A percentile compares a stretch with the other conserved stretches of the same genome.
Conservation (phyloP, 2,329 filamentous ascomycete species). For the Gnomoniopsis sp. region DNA sequence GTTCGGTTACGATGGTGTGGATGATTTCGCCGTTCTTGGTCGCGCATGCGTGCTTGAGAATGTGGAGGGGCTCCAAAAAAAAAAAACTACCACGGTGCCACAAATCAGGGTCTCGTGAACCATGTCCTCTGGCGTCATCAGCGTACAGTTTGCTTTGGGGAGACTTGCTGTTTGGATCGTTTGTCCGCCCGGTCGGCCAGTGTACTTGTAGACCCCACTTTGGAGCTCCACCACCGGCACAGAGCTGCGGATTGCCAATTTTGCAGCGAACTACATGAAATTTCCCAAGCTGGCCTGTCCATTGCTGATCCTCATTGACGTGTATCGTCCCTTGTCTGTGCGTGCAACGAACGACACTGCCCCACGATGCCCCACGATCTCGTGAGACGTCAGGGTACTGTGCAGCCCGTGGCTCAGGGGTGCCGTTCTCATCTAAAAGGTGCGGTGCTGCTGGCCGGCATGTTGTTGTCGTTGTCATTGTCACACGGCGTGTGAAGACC, state of each 20-base stretch:
- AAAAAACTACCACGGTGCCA: no score
- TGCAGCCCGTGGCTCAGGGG: no score
- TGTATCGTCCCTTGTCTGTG: neutral
- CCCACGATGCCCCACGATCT: neutral
- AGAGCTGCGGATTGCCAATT: neutral
- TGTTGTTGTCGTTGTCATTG: constrained; percentile 11
- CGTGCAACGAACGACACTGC: no score
- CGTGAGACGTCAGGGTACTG: neutral
- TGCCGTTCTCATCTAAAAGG: neutral
- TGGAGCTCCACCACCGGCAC: neutral
- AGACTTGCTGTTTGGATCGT: neutral
- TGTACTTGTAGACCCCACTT: neutral
- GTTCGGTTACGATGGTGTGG: neutral
- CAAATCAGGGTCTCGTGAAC: neutral
- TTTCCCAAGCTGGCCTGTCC: neutral
- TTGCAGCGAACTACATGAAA: neutral
- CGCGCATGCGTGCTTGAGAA: no score
- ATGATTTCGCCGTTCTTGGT: neutral
- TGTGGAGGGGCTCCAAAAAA: no score
- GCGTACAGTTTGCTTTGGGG: neutral
- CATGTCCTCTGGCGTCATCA: neutral
- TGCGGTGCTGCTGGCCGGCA: neutral
- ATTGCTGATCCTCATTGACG: neutral
- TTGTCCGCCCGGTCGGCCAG: neutral
- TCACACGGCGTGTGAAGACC: constrained; percentile 4